These are phyloP conservation scores for Gastrolobium bilobum DNA, from an alignment of 306 rosid species.

Conservation along the genomic window DNA sequence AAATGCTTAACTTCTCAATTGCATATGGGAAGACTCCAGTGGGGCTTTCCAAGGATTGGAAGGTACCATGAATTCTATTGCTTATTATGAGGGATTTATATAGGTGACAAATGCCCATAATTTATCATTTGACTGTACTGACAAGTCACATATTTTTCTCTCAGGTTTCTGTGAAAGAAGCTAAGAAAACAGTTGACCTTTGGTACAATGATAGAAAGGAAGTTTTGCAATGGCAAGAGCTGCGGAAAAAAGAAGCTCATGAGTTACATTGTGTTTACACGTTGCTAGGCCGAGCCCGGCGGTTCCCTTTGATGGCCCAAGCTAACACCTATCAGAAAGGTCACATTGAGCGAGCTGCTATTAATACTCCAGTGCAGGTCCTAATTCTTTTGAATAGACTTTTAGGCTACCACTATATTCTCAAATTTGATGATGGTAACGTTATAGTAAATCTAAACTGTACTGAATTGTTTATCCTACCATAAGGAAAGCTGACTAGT, in stretches of 20 bases:
- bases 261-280: slow-evolving; percentile 67
- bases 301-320: slow-evolving; percentile 72
- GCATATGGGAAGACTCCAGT: slow-evolving; percentile 97
- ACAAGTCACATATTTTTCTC: slow-evolving; percentile 27
- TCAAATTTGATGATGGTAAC: slow-evolving; percentile 2
- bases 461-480: slow-evolving; percentile 10
- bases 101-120: not conserved
- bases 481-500: not conserved
- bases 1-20: slow-evolving; percentile 97
- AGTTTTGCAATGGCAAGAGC: slow-evolving; percentile 81
- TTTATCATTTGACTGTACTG: slow-evolving; percentile 27
- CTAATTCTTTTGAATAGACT: slow-evolving; percentile 39
- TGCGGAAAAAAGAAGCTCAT: slow-evolving; percentile 81
- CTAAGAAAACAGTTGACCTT: slow-evolving; percentile 84
- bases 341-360: slow-evolving; percentile 97
- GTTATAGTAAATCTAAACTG: not conserved
- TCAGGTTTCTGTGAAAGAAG: slow-evolving; percentile 92
- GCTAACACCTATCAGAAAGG: slow-evolving; percentile 76
- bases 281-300: slow-evolving; percentile 86
- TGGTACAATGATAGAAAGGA: slow-evolving; percentile 95
- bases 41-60: slow-evolving; percentile 95
- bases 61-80: slow-evolving; percentile 59
- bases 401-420: slow-evolving; percentile 16
- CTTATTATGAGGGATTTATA: slow-evolving; percentile 24
- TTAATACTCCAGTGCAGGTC: slow-evolving; percentile 98